phyloP scores from a whole-genome alignment of 2,329 filamentous ascomycete species.

The Beauveria asiatica region DNA sequence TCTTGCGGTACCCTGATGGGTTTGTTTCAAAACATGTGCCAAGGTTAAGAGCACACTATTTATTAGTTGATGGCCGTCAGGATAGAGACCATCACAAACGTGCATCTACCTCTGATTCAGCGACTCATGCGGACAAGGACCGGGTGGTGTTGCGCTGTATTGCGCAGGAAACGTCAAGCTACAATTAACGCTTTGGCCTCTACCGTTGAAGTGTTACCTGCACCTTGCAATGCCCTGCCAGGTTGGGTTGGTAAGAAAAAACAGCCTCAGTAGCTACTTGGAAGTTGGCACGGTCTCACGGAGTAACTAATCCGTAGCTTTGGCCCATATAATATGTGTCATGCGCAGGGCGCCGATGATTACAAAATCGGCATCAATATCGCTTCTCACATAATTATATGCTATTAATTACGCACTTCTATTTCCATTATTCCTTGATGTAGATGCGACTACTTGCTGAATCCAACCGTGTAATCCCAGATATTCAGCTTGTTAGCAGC shows the following conservation, averaged over 20 bases:
- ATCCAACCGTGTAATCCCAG: not conserved
- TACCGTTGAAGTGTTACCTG: too few species aligned
- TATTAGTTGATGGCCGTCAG: too few species aligned
- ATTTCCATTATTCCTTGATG: not conserved
- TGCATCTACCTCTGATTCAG: too few species aligned
- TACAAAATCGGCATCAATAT: not conserved
- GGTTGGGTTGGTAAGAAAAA: not conserved
- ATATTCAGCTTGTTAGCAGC: not conserved
- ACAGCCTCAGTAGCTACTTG: not conserved
- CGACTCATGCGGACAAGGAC: too few species aligned
- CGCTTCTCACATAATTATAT: not conserved
- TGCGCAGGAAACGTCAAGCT: too few species aligned
- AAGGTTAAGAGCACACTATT: too few species aligned
- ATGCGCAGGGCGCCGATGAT: not conserved
- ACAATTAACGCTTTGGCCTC: too few species aligned
- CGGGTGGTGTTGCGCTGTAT: too few species aligned
- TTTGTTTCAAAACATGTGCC: not conserved
- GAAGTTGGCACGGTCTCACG: too few species aligned
- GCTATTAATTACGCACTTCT: not conserved
- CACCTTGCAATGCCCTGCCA: not conserved
- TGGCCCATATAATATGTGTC: not conserved
- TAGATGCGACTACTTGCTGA: not conserved
- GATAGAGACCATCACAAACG: too few species aligned
- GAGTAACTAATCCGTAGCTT: too few species aligned
- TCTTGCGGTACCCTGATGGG: not conserved